Conservation (phyloP, 345 rosid genomes). For the Brassica nigra region DNA sequence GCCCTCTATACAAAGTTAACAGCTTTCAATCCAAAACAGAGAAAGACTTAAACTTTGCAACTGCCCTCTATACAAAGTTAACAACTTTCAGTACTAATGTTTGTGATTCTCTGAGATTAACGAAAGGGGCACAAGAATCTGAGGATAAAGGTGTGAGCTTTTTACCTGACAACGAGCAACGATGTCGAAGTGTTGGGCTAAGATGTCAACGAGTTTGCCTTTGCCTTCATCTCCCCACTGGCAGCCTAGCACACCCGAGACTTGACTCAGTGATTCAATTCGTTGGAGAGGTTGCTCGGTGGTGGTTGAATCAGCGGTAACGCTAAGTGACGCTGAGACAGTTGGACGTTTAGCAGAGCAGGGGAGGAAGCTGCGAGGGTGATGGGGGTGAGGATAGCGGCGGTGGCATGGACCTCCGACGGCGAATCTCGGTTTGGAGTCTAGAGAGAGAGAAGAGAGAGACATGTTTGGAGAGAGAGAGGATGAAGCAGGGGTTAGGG, state of each 20-base stretch:
- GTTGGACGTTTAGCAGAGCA: slow-evolving; percentile 42
- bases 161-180: slow-evolving; percentile 98
- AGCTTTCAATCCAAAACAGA: neutral
- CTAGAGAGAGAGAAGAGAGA: slow-evolving; percentile 44
- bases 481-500: slow-evolving; percentile 25
- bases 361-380: slow-evolving; percentile 44
- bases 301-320: slow-evolving; percentile 48
- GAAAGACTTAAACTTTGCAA: neutral
- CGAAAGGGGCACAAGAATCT: neutral
- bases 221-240: slow-evolving; percentile 99
- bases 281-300: slow-evolving; percentile 44
- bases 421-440: slow-evolving; percentile 37
- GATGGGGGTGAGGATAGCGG: slow-evolving; percentile 32
- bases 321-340: slow-evolving; percentile 50
- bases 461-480: slow-evolving; percentile 33
- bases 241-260: slow-evolving; percentile 82
- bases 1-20: neutral
- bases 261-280: slow-evolving; percentile 78
- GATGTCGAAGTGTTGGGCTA: slow-evolving; percentile 87
- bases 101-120: neutral
- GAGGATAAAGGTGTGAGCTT: neutral
- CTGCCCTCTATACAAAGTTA: neutral
- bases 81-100: neutral
- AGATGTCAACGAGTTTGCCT: slow-evolving; percentile 95
- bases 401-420: slow-evolving; percentile 15